Evolutionary conservation across 805 yeast species (phyloP), one percentile per base, ranked within the genome.

Genomic region (Naumovozyma dairenensis): DNA sequence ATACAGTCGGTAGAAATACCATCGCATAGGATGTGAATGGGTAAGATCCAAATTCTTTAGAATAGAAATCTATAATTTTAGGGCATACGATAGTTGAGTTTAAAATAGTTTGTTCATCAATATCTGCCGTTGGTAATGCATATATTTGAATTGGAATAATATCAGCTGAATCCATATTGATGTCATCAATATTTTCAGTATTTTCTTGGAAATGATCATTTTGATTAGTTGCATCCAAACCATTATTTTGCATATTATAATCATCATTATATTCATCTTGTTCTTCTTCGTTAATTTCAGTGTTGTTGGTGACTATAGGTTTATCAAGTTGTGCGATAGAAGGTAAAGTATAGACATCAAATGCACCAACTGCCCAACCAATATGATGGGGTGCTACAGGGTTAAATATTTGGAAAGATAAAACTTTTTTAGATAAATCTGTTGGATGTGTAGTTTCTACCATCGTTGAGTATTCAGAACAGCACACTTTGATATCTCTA

Each of bases 281-380:
- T 25, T 55, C 55, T 25, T 57, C 55, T 4, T 53, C 57, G 9
- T 43, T 28, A 3, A 32, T 26, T 4, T 45, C 49, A n/a, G n/a
- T n/a, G n/a, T n/a, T n/a, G n/a, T n/a, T n/a, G n/a, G n/a, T n/a
- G n/a, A n/a, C n/a, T n/a, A n/a, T n/a, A n/a, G n/a, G n/a, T n/a
- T n/a, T n/a, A n/a, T 40, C 43, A 13, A 32, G 34, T 9, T 38
- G 29, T 3, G 41, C 29, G 3, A 54, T 26, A n/a, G 47, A 37
- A 2, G 61, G 61, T 19, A 56, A 31, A n/a, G 37, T 43, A 51
- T 62, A 19, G 60, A 72, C 71, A 27, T 77, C 77, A 54, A 89
- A 92, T 2, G 94, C 79, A 0, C 97, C 98, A 4, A 86, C 72
- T 0, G 94, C 87, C 78, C 94, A 92, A 0, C 97, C 97, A 15